phyloP scores from a whole-genome alignment of 2,329 filamentous ascomycete species.

The Sporothrix inflata region DNA sequence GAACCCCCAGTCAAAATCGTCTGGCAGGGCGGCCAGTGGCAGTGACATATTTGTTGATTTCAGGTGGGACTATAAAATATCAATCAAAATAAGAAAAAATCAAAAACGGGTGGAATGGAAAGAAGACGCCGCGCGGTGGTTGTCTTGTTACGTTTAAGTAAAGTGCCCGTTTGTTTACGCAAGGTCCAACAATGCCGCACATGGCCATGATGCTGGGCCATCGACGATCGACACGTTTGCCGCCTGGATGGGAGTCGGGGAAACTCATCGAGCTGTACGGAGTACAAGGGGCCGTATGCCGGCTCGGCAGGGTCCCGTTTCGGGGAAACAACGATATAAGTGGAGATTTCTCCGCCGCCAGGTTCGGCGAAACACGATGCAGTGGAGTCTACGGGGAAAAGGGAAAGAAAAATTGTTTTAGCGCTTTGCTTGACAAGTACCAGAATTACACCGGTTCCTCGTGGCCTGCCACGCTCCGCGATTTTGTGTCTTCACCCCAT shows the following conservation, averaged over 20 bases:
- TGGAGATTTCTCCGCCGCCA: neutral
- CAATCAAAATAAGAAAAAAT: neutral
- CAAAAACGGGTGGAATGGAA: neutral
- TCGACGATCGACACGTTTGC: neutral
- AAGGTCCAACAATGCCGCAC: neutral
- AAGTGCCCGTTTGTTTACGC: neutral
- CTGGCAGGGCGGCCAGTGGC: conserved; percentile 59
- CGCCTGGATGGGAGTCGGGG: neutral
- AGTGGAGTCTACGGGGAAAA: neutral
- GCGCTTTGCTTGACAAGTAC: too few relatives aligned
- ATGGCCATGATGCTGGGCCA: too few relatives aligned
- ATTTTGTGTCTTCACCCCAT: conserved; percentile 36
- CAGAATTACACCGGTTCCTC: neutral
- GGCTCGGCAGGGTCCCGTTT: neutral
- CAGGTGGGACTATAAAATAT: neutral
- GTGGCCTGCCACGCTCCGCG: neutral
- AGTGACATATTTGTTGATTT: neutral
- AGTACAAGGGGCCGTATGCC: neutral
- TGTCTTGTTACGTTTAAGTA: neutral
- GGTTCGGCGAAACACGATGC: neutral
- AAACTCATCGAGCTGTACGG: neutral
- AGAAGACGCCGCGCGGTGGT: too few relatives aligned
- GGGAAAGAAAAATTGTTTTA: neutral
- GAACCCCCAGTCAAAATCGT: conserved; percentile 78
- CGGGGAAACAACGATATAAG: neutral